Conservation (phyloP, 352 stramenopile species). For the Globisporangium lucens region DNA sequence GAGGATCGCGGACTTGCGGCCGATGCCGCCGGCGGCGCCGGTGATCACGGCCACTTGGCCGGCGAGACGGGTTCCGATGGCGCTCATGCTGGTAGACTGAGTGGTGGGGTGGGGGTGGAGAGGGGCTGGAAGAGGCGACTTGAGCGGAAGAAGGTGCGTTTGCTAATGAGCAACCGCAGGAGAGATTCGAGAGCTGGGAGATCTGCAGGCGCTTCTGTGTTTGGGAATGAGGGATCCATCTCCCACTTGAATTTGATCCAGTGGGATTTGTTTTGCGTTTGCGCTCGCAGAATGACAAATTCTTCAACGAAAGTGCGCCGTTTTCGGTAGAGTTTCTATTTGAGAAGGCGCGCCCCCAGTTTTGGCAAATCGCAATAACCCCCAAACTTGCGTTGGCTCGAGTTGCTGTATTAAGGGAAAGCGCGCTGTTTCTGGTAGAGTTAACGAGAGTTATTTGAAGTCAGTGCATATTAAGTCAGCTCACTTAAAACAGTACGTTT, state of each 20-base stretch:
- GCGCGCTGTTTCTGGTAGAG: too few species aligned
- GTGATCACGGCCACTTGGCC: conserved; percentile 83
- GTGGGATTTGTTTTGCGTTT: too few species aligned
- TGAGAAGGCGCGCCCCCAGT: too few species aligned
- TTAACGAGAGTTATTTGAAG: too few species aligned
- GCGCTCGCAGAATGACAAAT: background rate
- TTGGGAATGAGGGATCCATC: background rate
- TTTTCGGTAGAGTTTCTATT: too few species aligned
- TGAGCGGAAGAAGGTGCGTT: conserved; percentile 12
- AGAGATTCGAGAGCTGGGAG: too few species aligned
- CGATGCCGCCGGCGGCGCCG: conserved; percentile 77
- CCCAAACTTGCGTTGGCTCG: too few species aligned
- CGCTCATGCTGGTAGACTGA: conserved; percentile 32
- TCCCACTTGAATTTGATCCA: background rate
- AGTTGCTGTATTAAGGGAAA: too few species aligned
- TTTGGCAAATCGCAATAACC: too few species aligned
- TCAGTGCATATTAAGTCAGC: too few species aligned
- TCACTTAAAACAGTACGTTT: too few species aligned
- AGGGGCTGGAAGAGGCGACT: background rate
- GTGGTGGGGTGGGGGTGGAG: background rate
- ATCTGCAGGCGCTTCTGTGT: background rate
- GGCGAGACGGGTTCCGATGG: conserved; percentile 50
- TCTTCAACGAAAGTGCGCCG: too few species aligned
- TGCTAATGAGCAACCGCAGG: background rate
- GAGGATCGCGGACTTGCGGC: conserved; percentile 76